Base-by-base conservation (phyloP, 371 early-diverging fungal species). In the Mortierella sp. region DNA sequence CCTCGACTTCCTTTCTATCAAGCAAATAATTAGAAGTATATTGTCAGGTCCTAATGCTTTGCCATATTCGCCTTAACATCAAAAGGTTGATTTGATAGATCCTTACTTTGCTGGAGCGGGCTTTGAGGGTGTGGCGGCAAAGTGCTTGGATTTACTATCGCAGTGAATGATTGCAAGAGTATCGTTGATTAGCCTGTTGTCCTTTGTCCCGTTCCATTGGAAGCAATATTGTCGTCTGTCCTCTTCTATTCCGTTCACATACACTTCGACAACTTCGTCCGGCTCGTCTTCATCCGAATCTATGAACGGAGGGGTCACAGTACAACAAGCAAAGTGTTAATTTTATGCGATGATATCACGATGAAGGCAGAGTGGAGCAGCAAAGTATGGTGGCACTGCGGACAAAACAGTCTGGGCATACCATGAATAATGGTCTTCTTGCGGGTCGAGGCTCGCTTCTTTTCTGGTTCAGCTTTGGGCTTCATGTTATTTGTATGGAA, bases 91-190 rank as follows among this genome's bases (percentile, higher is more conserved):
- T 26, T 6, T 28, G 42, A 75, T 50, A 38, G 48, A 68, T 42
- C 68, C 14, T 19, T 80, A 80, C 82, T 80, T 81, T 74, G 70
- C 50, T 13, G 76, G 48, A 1, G 79, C 70, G 13, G 87, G 52
- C 28, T 52, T 60, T 16, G 80, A n/a, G 8, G 74, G 50, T 31
- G 77, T 24, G 9, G 73, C 19, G 38, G 83, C 38, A 70, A 82
- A 87, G 60, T 82, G 80, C 47, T 80, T 87, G n/a, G 87, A 87
- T 78, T 83, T 52, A 44, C 86, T 85, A 77, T 57, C 26, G 38
- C 34, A 31, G 38, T 42, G 5, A 60, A 55, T n/a, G 31, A 16
- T 19, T 26, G 26, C 31, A 26, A 19, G 14, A 1, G 13, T 42
- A 11, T 0, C 31, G 14, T 11, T 83, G n/a, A 81, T 83, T 78